These are phyloP conservation scores for Pelargonium myrrhifolium DNA, from an alignment of 441 rosid genomes.

Conservation along the genomic window DNA sequence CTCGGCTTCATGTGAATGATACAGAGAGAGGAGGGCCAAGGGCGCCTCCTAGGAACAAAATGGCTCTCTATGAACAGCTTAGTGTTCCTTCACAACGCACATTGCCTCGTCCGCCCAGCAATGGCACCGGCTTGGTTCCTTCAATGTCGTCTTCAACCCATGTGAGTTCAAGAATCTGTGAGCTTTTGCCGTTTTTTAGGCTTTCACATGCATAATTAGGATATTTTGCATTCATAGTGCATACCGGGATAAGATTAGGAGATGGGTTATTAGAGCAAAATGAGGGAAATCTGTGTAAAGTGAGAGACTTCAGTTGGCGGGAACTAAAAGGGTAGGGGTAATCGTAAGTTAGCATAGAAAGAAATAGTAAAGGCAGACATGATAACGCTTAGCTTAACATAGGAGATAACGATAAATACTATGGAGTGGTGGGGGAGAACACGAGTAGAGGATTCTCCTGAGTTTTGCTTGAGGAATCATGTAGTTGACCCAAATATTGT, in stretches of 20 bases:
- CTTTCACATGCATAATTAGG: neutral
- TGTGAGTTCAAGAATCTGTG: slow-evolving; percentile 31
- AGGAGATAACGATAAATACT: too few species aligned
- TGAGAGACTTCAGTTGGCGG: too few species aligned
- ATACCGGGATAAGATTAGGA: too few species aligned
- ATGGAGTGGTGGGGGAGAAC: too few species aligned
- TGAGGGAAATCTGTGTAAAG: neutral
- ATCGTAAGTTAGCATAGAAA: too few species aligned
- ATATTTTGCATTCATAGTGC: neutral
- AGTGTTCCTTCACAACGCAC: slow-evolving; percentile 67
- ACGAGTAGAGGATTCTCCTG: too few species aligned
- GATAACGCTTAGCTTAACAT: too few species aligned
- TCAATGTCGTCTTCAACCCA: slow-evolving; percentile 38
- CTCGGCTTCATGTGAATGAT: slow-evolving; percentile 83
- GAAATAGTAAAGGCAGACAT: too few species aligned
- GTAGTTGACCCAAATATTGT: too few species aligned
- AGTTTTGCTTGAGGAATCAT: too few species aligned
- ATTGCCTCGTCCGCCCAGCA: slow-evolving; percentile 33
- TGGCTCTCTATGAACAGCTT: slow-evolving; percentile 95
- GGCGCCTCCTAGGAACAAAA: slow-evolving; percentile 97
- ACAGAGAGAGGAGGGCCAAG: slow-evolving; percentile 81
- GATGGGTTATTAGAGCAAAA: too few species aligned
- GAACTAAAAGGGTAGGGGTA: too few species aligned
- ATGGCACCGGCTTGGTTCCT: slow-evolving; percentile 30
- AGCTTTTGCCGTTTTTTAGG: neutral